Base-by-base conservation (phyloP, 805 yeast species). In the Ogataea wickerhamii region DNA sequence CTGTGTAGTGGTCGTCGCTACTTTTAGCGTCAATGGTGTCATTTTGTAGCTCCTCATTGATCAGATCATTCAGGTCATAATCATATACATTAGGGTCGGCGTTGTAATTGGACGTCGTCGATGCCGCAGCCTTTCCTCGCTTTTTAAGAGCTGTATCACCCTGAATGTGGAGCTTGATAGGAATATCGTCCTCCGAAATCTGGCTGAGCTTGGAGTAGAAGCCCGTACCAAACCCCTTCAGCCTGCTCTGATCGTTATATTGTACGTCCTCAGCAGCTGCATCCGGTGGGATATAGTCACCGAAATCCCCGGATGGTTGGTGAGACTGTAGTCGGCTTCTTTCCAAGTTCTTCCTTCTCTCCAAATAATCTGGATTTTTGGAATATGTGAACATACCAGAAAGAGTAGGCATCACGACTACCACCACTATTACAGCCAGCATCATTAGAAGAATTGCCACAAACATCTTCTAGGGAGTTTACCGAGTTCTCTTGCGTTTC, bases 41-140 rank as follows among this genome's bases (percentile, higher is more conserved):
- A 4, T 48, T 50, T 17, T 38, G 49, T 10, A 49, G 39, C 38
- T 64, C 68, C 29, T 64, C 62, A 16, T 59, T 51, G 20, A 73
- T 71, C 34, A 73, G 55, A 11, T 72, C 76, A 43, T 73, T 68
- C 19, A 73, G 48, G 43, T 71, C 74, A 41, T 63, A 73, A 47
- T 73, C 78, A 52, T 60, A 73, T 2, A 45, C 53, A 44, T 69
- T 66, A 6, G 76, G 76, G 48, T 71, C 68, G 3, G 51, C 41
- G 35, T 52, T 52, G 6, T 32, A 8, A 8, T 8, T 28, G 3
- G 21, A 27, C 4, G 30, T 18, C 4, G 21, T 28, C 4, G 31
- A 16, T n/a, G 20, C 26, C n/a, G 38, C 44, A 19, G 33, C 29
- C 11, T 23, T 22, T 3, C 33, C 32, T 38, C 62, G 47, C 26